Base-by-base conservation (phyloP, 331 rosid species). In the Cucumis variabilis region DNA sequence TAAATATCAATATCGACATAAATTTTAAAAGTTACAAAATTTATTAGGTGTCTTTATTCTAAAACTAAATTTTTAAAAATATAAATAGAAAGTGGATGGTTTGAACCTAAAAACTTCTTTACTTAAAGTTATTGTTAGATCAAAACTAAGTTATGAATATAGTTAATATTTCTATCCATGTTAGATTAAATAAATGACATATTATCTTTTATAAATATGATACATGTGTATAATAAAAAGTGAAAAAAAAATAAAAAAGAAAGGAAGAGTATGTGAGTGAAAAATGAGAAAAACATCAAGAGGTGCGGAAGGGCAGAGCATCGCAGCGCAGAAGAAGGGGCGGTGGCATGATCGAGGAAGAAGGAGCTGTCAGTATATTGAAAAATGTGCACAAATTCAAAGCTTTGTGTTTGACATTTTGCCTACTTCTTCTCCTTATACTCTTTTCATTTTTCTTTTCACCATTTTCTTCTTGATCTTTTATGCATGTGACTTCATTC, bases 401-500 rank as follows among this genome's bases (percentile, higher is more conserved):
- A 91, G 84, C 91, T 87, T 93, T 89, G 98, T 7, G 94, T 93
- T 93, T 96, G 99, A 94, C 98, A 93, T 96, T 93, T 89, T 93
- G 90, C 88, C 68, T 90, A 77, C 44, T 37, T 37, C 44, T 37
- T 37, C 44, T 37, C 48, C 48, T 44, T 87, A 86, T n/a, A 76
- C 83, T 82, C 89, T 53, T 66, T 69, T 82, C 89, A 12, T 1
- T 86, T 58, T 71, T 77, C 87, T 51, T 80, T 17, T 30, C 85
- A 41, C 67, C 91, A 24, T 88, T 91, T 90, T 87, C 89, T 46
- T 14, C 78, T 89, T 68, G 70, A 28, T 71, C 53, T 20, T 53
- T 83, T 86, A 19, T 83, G 84, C 67, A 80, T 80, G 68, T 80
- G 68, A 80, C 33, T 6, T 66, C 67, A 63, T 87, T 78, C 72